Percentiles rank a stretch among this genome's conserved stretches.
phyloP scores from a whole-genome alignment of 768 basidiomycete species.

The Lepiota subincarnata region DNA sequence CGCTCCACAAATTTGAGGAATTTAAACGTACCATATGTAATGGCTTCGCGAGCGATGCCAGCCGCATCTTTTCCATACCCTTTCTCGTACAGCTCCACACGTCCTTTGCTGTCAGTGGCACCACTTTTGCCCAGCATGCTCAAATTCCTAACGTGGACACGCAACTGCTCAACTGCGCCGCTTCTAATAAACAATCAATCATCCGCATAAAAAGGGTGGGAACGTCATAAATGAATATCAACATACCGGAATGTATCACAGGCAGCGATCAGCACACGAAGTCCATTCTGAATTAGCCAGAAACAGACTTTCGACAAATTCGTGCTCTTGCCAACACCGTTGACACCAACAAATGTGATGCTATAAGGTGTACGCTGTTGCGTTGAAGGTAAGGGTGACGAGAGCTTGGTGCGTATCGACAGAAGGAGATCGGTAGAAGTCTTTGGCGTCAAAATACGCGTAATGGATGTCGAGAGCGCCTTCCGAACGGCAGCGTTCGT shows the following conservation, averaged over 20 bases:
- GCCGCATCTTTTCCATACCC: constrained; percentile 99
- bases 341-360: constrained; percentile 96
- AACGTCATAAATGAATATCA: not conserved
- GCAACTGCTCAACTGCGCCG: constrained; percentile 95
- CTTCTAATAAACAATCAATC: constrained; percentile 44
- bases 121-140: constrained; percentile 76
- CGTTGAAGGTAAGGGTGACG: constrained; percentile 66
- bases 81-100: constrained; percentile 91
- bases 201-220: not conserved
- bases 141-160: constrained; percentile 94
- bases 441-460: constrained; percentile 92
- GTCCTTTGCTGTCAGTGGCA: constrained; percentile 61
- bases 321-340: constrained; percentile 98
- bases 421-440: constrained; percentile 95
- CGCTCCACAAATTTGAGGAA: too few relatives aligned
- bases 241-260: constrained; percentile 93
- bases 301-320: constrained; percentile 98
- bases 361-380: constrained; percentile 84
- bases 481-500: constrained; percentile 79
- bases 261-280: constrained; percentile 93
- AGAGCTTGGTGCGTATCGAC: constrained; percentile 86
- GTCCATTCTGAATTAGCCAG: constrained; percentile 95
- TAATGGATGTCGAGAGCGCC: constrained; percentile 83
- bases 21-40: constrained; percentile 65
- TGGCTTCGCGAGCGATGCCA: constrained; percentile 94